phyloP scores from a whole-genome alignment of 23 red algal species.

The Gracilaria gracilis region DNA sequence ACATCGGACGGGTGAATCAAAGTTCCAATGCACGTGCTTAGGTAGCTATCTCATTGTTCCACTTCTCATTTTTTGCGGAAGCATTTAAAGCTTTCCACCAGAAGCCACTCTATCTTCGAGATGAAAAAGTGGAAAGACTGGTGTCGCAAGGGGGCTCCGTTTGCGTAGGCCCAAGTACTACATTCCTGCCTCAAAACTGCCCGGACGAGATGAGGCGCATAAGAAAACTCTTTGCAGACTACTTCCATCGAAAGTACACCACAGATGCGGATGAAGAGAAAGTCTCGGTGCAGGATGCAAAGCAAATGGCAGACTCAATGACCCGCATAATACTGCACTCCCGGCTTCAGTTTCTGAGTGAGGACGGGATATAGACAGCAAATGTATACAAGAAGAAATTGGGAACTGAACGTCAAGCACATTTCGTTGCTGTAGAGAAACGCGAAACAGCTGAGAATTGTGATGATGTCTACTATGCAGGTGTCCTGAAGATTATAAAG shows the following conservation, averaged over 20 bases:
- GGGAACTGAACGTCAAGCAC: background rate
- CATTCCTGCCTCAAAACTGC: background rate
- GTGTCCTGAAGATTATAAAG: background rate
- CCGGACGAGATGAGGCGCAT: background rate
- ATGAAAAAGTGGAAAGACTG: background rate
- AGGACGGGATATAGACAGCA: too few relatives aligned
- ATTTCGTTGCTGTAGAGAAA: slow-evolving; percentile 28
- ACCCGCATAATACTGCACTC: background rate
- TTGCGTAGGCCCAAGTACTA: background rate
- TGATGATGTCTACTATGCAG: background rate
- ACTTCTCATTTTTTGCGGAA: background rate
- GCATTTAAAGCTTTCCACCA: background rate
- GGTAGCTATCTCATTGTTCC: background rate
- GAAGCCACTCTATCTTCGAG: background rate
- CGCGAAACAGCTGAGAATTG: background rate
- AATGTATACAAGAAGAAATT: too few relatives aligned
- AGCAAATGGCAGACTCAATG: too few relatives aligned
- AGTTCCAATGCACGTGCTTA: background rate
- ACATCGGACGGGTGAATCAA: slow-evolving; percentile 3
- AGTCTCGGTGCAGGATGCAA: too few relatives aligned
- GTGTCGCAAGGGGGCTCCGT: background rate
- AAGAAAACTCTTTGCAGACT: background rate
- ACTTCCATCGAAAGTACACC: slow-evolving; percentile 4
- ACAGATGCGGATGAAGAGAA: background rate
- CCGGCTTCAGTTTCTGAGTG: background rate